phyloP scores from a whole-genome alignment of 768 basidiomycete genomes.

The Trametes villosa region DNA sequence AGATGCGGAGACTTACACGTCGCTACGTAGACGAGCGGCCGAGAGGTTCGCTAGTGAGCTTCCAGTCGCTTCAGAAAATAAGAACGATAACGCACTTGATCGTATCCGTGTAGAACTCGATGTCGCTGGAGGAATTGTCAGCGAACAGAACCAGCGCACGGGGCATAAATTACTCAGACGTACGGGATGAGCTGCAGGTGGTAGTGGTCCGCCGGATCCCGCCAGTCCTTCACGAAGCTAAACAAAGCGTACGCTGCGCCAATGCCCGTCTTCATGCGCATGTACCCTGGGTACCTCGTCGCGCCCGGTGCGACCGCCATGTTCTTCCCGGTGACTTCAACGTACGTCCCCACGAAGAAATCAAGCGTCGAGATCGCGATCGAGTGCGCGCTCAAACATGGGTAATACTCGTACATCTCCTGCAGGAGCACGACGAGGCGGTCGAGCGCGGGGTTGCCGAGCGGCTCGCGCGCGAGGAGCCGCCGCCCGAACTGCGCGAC shows the following conservation, averaged over 20 bases:
- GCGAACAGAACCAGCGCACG: neutral
- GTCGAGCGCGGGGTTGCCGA: constrained; percentile 38
- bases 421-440: constrained; percentile 40
- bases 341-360: constrained; percentile 37
- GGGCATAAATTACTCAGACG: constrained; percentile 1
- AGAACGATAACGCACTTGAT: constrained; percentile 3
- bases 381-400: constrained; percentile 28
- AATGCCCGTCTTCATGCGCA: constrained; percentile 36
- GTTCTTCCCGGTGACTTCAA: constrained; percentile 37
- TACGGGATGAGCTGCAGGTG: constrained; percentile 44
- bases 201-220: constrained; percentile 29
- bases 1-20: constrained; percentile 10
- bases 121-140: neutral
- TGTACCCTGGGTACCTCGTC: constrained; percentile 32
- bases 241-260: constrained; percentile 41
- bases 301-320: constrained; percentile 32
- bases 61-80: neutral
- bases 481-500: constrained; percentile 41
- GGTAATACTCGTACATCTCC: constrained; percentile 35
- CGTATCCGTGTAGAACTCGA: neutral
- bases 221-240: constrained; percentile 32
- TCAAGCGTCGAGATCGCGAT: constrained; percentile 39
- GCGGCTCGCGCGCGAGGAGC: constrained; percentile 34
- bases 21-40: neutral
- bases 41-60: neutral